A percentile compares a stretch with the other conserved stretches of the same genome.
phyloP scores from a whole-genome alignment of 768 basidiomycete genomes.

The Vararia minispora region DNA sequence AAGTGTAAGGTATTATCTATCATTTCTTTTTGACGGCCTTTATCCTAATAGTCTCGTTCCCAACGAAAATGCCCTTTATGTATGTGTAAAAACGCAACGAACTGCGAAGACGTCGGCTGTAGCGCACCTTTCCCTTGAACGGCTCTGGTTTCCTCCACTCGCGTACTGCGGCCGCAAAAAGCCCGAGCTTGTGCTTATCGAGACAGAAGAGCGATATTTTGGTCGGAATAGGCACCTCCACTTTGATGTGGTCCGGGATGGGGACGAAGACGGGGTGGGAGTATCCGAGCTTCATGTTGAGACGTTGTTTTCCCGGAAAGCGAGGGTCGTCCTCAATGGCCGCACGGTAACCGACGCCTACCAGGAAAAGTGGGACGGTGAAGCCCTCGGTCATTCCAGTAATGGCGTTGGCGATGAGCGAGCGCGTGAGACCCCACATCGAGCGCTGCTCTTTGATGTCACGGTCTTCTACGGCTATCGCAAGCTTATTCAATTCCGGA shows the following conservation, averaged over 20 bases:
- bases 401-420: constrained; percentile 83
- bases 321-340: constrained; percentile 74
- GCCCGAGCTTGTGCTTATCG: constrained; percentile 80
- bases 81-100: constrained; percentile 3
- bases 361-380: constrained; percentile 72
- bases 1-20: constrained; percentile 16
- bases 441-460: constrained; percentile 67
- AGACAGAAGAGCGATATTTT: constrained; percentile 75
- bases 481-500: constrained; percentile 22
- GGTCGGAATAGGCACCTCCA: constrained; percentile 71
- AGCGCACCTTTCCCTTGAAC: constrained; percentile 91
- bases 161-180: constrained; percentile 82
- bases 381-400: constrained; percentile 86
- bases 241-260: constrained; percentile 73
- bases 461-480: constrained; percentile 42
- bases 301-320: constrained; percentile 32
- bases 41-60: constrained; percentile 84
- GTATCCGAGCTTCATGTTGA: constrained; percentile 90
- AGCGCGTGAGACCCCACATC: constrained; percentile 94
- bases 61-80: constrained; percentile 81
- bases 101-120: not conserved
- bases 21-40: constrained; percentile 96
- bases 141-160: constrained; percentile 86
- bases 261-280: constrained; percentile 80
- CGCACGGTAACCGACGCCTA: constrained; percentile 92